A percentile compares a stretch with the other conserved stretches of the same genome.
Evolutionary conservation across 768 basidiomycete genomes (phyloP).

Genomic region (Lactarius pseudohatsudake): DNA sequence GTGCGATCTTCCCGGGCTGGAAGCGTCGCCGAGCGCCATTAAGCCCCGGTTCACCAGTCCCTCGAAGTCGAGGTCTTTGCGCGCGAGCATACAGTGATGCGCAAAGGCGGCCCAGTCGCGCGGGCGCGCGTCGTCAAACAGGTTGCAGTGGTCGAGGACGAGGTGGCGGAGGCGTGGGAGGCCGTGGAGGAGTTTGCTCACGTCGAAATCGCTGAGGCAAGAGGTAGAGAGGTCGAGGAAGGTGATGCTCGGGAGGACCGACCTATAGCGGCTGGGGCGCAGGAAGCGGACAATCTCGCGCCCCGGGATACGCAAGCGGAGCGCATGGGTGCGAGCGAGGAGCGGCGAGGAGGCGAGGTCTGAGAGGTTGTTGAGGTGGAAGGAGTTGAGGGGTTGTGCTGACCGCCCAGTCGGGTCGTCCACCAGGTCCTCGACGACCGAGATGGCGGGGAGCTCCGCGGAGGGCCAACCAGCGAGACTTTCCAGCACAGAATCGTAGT

Average conservation of each 20-base stretch:
- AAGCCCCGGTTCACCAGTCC: too few relatives aligned
- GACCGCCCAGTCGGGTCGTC: too few relatives aligned
- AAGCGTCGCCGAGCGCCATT: too few relatives aligned
- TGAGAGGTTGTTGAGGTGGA: too few relatives aligned
- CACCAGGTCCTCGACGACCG: too few relatives aligned
- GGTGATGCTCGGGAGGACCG: constrained; percentile 35
- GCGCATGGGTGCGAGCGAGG: constrained; percentile 45
- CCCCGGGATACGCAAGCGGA: constrained; percentile 52
- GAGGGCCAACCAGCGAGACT: too few relatives aligned
- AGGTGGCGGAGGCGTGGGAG: constrained; percentile 59
- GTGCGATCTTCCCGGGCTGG: not conserved
- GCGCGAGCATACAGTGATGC: constrained; percentile 35
- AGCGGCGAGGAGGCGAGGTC: constrained; percentile 47
- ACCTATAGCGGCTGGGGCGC: too few relatives aligned
- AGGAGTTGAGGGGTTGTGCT: too few relatives aligned
- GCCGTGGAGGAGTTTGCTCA: constrained; percentile 53
- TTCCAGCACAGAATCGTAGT: too few relatives aligned
- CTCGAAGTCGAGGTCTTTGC: too few relatives aligned
- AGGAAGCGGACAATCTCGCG: too few relatives aligned
- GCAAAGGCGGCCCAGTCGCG: constrained; percentile 61
- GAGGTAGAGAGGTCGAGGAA: constrained; percentile 80
- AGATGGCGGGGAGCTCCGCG: too few relatives aligned
- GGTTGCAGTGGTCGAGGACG: constrained; percentile 64
- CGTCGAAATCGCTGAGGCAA: constrained; percentile 49
- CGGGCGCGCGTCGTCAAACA: constrained; percentile 47